Base-by-base conservation (phyloP, 768 basidiomycete species). In the Xerocomus brunneocitrinus region DNA sequence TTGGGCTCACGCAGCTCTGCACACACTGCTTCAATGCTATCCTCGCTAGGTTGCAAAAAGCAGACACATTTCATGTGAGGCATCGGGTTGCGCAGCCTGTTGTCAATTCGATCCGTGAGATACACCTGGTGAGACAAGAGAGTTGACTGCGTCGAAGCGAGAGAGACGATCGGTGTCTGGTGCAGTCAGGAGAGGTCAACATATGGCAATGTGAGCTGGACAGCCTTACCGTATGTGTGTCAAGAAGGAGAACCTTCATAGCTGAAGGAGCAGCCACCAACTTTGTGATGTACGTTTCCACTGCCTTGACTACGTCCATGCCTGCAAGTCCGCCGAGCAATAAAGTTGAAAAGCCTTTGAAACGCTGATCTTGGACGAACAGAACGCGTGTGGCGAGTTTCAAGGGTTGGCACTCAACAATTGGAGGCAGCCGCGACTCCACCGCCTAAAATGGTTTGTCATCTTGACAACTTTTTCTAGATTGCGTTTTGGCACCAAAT, bases 61-160 rank as follows among this genome's bases (percentile, higher is more conserved):
- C 92, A 95, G 49, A 98, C 83, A 66, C 97, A 98, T 73, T 95
- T 95, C 81, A 99, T 89, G 67, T 99, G 95, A 12, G 91, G 83
- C 83, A 98, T 92, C 25, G 91, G 75, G 66, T 95, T 94, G 56
- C 92, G 83, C 57, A 85, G 84, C 69, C 76, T 84, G 76, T 98
- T 98, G 76, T 98, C 97, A 65, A 99, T 91, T 51, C 94, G 81
- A 74, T 99, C 97, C 4, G 95, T 99, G 49, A 99, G 81, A 73
- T 99, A 99, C 40, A 98, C 91, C 67, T 99, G 95, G 61, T 98
- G 93, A 3, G 94, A 86, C 40, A 99, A 77, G 28, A 99, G 78
- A 8, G 85, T 87, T 3, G 94, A 93, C 67, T 98, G 97, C 0
- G 97, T 98, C 1, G 91, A 86, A 3, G 95, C 90, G 16, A 98